Base-by-base conservation (phyloP, 331 rosid species). In the Quercus tomentella region DNA sequence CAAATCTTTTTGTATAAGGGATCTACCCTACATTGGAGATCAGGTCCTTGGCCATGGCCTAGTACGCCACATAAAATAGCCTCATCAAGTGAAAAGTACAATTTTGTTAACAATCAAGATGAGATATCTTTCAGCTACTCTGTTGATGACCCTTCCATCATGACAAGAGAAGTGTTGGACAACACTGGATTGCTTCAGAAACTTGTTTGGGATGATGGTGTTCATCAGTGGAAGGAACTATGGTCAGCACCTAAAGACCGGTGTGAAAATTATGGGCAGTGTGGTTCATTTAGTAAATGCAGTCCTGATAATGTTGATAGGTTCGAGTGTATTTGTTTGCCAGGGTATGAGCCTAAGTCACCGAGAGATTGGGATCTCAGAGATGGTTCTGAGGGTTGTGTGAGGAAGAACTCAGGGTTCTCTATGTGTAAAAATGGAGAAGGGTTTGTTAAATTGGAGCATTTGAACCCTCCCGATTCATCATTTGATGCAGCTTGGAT, bases 281-380 rank as follows among this genome's bases (percentile, higher is more conserved):
- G 84, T 76, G 87, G 81, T 56, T 4, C 10, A 2, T 63, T 76
- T 72, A 67, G 79, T 41, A 16, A 10, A 41, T 4, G 22, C 17
- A 45, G 3, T 45, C 17, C 52, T 45, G 52, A 45, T 45, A 45
- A 45, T 45, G 0, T 11, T 3, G 11, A 11, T 45, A 45, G 0
- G 52, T 45, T 45, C 11, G 52, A 45, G 33, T 25, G 52, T 22
- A 1, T 77, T 77, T 62, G 49, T 60, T 68, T 77, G 12, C 51
- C 66, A 23, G 33, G 66, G 31, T 60, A 60, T 60, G 66, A 60
- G 4, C 33, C 66, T 12, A 60, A 23, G 66, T 60, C 66, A 23
- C 33, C 33, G 6, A 69, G 22, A 0, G 79, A 88, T 31, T 89
- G 93, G 95, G 52, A 74, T 66, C 25, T 84, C 16, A 23, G 17